phyloP scores from a whole-genome alignment of 2,329 filamentous ascomycete species.

The Fusarium robinianum region DNA sequence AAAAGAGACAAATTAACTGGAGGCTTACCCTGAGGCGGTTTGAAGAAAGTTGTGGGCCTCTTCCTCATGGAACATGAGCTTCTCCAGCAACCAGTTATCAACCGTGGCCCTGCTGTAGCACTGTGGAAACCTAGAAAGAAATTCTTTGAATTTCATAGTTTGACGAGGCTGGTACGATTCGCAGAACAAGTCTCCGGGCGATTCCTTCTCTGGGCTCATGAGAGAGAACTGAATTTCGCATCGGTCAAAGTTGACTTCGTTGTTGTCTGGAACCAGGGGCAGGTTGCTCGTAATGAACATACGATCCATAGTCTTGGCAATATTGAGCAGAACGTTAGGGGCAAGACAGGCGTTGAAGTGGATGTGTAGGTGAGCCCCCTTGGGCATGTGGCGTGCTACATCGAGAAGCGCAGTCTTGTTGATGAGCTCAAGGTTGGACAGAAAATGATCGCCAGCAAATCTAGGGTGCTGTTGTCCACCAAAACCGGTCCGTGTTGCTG shows the following conservation, averaged over 20 bases:
- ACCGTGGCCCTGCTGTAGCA: constrained; percentile 36
- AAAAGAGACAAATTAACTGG: neutral
- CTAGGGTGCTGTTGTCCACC: constrained; percentile 51
- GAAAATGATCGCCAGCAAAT: constrained; percentile 61
- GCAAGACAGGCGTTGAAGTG: constrained; percentile 78
- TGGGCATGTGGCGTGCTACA: constrained; percentile 65
- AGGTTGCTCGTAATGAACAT: constrained; percentile 71
- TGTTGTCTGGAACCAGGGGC: constrained; percentile 49
- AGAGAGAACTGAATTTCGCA: constrained; percentile 69
- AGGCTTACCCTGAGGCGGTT: constrained; percentile 57
- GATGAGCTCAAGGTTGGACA: constrained; percentile 59
- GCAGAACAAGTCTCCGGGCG: constrained; percentile 54
- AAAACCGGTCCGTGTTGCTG: constrained; percentile 42
- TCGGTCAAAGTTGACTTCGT: constrained; percentile 50
- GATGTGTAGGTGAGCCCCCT: constrained; percentile 73
- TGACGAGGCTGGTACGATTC: constrained; percentile 49
- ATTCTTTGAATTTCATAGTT: constrained; percentile 50
- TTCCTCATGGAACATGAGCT: constrained; percentile 64
- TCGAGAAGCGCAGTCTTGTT: constrained; percentile 60
- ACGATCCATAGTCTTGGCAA: constrained; percentile 58
- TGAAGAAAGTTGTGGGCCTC: constrained; percentile 61
- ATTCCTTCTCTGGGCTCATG: constrained; percentile 41
- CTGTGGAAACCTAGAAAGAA: constrained; percentile 44
- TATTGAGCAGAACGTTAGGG: constrained; percentile 61
- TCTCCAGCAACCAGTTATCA: constrained; percentile 61